Evolutionary conservation across 208 protist genomes (phyloP).

Genomic region (Acanthamoeba healyi): DNA sequence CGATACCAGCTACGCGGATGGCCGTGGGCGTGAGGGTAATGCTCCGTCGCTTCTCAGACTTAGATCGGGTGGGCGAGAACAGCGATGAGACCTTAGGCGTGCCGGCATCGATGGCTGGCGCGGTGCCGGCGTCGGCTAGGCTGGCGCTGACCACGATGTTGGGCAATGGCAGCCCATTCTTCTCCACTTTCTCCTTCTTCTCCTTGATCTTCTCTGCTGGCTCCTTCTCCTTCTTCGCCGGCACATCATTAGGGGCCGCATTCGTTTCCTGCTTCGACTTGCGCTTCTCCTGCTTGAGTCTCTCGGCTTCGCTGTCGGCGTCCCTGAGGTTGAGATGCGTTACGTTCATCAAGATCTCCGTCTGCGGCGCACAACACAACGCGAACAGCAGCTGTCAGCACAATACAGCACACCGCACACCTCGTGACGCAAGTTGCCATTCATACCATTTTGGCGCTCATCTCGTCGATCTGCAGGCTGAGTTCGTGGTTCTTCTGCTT

Average conservation of each 20-base stretch:
- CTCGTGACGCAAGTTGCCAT: too few species aligned
- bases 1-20: background rate
- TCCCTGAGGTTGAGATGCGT: conserved; percentile 26
- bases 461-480: background rate
- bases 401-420: background rate
- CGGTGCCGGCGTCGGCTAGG: background rate
- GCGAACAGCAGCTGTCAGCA: background rate
- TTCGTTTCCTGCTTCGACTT: background rate
- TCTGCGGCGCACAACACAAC: too few species aligned
- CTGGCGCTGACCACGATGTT: background rate
- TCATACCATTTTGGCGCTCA: conserved; percentile 17
- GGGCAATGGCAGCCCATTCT: background rate
- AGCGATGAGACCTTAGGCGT: background rate
- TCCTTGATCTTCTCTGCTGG: background rate
- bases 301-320: background rate
- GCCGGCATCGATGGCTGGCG: background rate
- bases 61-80: background rate
- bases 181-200: background rate
- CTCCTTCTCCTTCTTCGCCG: background rate
- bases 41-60: background rate
- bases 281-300: conserved; percentile 4
- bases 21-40: background rate
- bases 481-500: background rate
- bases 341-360: conserved; percentile 21
- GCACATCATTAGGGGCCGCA: background rate